Evolutionary conservation across 495 filamentous ascomycete genomes (phyloP), one percentile per base, ranked within the genome.

Genomic region (Penicillium psychrofluorescens): DNA sequence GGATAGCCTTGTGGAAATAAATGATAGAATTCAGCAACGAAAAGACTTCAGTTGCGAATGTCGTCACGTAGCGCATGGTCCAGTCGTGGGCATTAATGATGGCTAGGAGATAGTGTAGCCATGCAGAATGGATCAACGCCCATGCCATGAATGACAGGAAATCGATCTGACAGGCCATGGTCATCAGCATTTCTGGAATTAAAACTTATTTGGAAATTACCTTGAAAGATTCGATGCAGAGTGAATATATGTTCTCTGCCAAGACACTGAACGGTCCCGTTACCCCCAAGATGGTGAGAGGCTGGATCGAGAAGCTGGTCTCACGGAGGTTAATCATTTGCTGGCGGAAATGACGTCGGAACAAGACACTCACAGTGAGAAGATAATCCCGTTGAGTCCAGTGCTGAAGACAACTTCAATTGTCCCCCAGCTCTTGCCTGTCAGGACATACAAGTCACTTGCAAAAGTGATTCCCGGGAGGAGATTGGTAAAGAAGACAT

Each of bases 1-100:
- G 81, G 16, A 84, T 67, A 16, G 83, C 83, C 58, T 86, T 86
- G 52, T 85, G 79, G 55, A 87, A 85, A 58, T 87, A 87, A 47
- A 87, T 87, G 43, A 86, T 74, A 51, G 77, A 81, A 58, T 86
- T 86, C 4, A 86, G 62, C 1, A 86, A 74, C 1, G 79, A 81
- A 55, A 86, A 86, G 15, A 85, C 82, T 53, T 87, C 83, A 11
- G 77, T 83, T 22, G 74, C 78, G 52, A 86, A 86, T 6, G 72
- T 83, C 0, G 83, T 87, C 15, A 87, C 83, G 53, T 87, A 86
- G 43, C 78, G 72, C 83, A 87, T 87, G 2, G 83, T 85, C 80
- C 79, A 87, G 61, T 86, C 81, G 46, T 85, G 83, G 14, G 81
- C 83, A 57, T 87, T 86, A 51, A 85, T 72, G 33, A 85, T 77